These are phyloP conservation scores for Pulveroboletus sp. DNA, from an alignment of 768 basidiomycete species.

Conservation along the genomic window DNA sequence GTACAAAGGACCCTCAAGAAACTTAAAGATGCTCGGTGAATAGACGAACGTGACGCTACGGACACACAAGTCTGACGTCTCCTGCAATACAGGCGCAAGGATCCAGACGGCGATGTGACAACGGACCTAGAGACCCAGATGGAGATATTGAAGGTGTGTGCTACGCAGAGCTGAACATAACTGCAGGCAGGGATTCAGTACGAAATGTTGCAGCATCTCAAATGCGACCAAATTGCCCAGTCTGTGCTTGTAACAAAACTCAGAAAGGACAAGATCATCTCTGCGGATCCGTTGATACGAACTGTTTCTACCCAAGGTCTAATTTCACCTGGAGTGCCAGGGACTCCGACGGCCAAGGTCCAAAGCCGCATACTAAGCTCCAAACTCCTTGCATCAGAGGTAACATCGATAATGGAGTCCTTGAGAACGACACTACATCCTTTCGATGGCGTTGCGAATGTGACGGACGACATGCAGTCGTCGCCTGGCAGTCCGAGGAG, in stretches of 20 bases:
- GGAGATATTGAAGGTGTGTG: slow-evolving; percentile 57
- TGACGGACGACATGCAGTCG: slow-evolving; percentile 14
- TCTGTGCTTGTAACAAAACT: slow-evolving; percentile 70
- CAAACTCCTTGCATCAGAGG: slow-evolving; percentile 61
- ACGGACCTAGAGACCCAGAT: slow-evolving; percentile 58
- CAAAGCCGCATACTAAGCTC: slow-evolving; percentile 74
- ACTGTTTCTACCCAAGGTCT: slow-evolving; percentile 42
- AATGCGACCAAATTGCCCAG: slow-evolving; percentile 55
- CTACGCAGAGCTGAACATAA: not conserved
- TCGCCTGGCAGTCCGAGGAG: slow-evolving; percentile 9
- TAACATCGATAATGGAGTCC: slow-evolving; percentile 48
- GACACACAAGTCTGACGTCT: not conserved
- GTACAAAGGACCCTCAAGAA: slow-evolving; percentile 79
- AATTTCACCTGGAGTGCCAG: slow-evolving; percentile 34
- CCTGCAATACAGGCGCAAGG: slow-evolving; percentile 31
- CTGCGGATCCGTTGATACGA: slow-evolving; percentile 44
- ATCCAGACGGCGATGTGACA: slow-evolving; percentile 37
- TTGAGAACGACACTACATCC: slow-evolving; percentile 44
- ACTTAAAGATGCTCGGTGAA: slow-evolving; percentile 65
- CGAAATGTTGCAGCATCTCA: slow-evolving; percentile 43
- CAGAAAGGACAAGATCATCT: slow-evolving; percentile 63
- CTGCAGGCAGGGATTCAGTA: not conserved
- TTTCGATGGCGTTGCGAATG: slow-evolving; percentile 14
- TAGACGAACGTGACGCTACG: not conserved
- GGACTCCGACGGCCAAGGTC: slow-evolving; percentile 52